Base-by-base conservation (phyloP, 257 asterid genomes). In the Rehmannia glutinosa region DNA sequence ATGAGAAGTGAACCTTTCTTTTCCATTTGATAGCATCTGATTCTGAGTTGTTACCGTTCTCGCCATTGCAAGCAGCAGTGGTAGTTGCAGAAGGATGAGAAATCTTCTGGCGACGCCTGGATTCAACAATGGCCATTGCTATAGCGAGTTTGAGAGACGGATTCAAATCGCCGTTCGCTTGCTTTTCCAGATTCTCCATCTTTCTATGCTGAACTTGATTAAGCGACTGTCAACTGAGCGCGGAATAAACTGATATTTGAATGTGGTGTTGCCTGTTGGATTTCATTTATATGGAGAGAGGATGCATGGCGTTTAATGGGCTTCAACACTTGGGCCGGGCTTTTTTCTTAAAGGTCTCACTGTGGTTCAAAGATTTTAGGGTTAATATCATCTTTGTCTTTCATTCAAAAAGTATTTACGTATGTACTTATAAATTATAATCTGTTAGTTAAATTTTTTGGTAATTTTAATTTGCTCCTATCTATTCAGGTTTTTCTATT, bases 11-110 rank as follows among this genome's bases (percentile, higher is more conserved):
- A 8, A 91, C 94, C 90, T 92, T 92, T 49, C 49, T 81, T 70
- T 85, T 91, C 98, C 98, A 91, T 73, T 77, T 82, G 65, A 81
- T 76, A 32, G 85, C 81, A 27, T 84, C 88, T 9, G 85, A 70
- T 46, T 79, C 78, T 51, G 78, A 32, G 61, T 30, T 64, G 57
- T 28, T 50, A 49, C 53, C 61, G 64, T 12, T 28, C 53, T 53
- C 73, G 28, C 3, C 69, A 60, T 46, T n/a, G 16, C 27, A n/a
- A 35, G 82, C 65, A 38, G 72, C 32, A 23, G 69, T 11, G 11
- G 77, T 45, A 51, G 64, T 6, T 27, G 75, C 45, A 19, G 79
- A 24, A 27, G 73, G 62, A 38, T 81, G 52, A 64, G 41, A 77
- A 35, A 30, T 69, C 27, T 70, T 80, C n/a, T 72, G 81, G 35